phyloP scores from a whole-genome alignment of 352 stramenopile genomes.

The Phytopythium boreale region DNA sequence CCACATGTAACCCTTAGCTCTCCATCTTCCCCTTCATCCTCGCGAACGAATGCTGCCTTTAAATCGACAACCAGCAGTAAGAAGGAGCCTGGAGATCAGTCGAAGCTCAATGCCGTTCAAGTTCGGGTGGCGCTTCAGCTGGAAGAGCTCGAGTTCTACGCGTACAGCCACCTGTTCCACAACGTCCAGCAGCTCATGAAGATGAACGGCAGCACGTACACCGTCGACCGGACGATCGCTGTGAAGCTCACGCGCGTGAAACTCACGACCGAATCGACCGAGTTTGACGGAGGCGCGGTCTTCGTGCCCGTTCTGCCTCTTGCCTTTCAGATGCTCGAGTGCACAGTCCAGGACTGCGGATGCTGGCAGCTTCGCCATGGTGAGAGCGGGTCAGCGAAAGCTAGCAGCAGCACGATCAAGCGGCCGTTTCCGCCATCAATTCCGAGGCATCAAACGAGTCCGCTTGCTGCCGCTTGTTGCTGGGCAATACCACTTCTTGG shows the following conservation, averaged over 20 bases:
- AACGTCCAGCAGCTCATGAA: conserved; percentile 30
- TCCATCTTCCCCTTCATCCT: background rate
- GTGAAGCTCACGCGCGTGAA: conserved; percentile 31
- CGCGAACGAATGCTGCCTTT: background rate
- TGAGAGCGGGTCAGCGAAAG: background rate
- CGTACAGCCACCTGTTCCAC: conserved; percentile 33
- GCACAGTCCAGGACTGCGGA: conserved; percentile 50
- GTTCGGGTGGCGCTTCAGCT: conserved; percentile 40
- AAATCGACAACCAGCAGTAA: background rate
- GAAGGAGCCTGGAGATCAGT: background rate
- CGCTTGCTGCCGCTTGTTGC: background rate
- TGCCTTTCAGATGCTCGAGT: conserved; percentile 74
- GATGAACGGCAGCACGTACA: background rate
- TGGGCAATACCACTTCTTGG: conserved; percentile 1
- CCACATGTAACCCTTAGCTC: background rate
- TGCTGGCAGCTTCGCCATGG: conserved; percentile 16
- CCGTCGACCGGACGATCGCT: conserved; percentile 19
- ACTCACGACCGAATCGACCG: conserved; percentile 60
- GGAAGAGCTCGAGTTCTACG: conserved; percentile 49
- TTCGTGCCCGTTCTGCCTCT: conserved; percentile 64
- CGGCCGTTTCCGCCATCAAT: background rate
- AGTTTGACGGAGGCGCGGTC: conserved; percentile 57
- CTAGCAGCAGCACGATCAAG: background rate
- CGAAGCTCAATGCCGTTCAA: background rate
- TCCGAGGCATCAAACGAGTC: background rate